Conservation (phyloP, 257 asterid species). For the Parsonsia alboflavescens region DNA sequence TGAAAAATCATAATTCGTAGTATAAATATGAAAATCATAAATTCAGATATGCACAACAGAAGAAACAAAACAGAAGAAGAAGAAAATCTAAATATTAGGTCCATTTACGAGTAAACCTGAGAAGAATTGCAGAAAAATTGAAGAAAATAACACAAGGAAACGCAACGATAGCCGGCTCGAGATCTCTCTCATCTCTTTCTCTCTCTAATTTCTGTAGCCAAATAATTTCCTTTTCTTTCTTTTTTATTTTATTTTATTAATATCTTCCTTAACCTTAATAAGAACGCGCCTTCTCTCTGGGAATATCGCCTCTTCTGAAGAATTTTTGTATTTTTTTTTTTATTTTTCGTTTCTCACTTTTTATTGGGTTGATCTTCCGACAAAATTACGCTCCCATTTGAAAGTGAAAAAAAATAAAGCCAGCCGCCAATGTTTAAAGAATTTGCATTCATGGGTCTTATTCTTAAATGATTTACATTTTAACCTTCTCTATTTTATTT, state of each 20-base stretch:
- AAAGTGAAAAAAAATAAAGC: neutral
- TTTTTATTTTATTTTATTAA: neutral
- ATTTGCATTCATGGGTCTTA: neutral
- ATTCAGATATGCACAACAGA: neutral
- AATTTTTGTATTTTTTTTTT: neutral
- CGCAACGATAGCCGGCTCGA: constrained; percentile 37
- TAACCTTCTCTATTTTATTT: neutral
- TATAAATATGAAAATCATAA: neutral
- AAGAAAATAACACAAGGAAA: constrained; percentile 36
- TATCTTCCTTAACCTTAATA: too few species aligned
- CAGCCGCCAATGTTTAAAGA: neutral
- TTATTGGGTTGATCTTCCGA: neutral
- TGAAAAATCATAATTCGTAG: neutral
- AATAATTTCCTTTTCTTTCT: neutral
- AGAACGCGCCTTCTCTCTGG: neutral
- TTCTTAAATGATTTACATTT: neutral
- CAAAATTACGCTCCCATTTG: constrained; percentile 19
- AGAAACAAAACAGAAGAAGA: too few species aligned
- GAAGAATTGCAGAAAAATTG: constrained; percentile 37
- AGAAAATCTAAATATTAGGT: too few species aligned
- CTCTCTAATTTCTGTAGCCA: constrained; percentile 11
- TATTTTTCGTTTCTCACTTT: neutral
- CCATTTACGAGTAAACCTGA: constrained; percentile 34
- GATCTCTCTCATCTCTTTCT: constrained; percentile 48
- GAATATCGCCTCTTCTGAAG: constrained; percentile 6